Evolutionary conservation across 164 flowering plant species (phyloP).

Genomic region (Tetrastigma voinierianum): DNA sequence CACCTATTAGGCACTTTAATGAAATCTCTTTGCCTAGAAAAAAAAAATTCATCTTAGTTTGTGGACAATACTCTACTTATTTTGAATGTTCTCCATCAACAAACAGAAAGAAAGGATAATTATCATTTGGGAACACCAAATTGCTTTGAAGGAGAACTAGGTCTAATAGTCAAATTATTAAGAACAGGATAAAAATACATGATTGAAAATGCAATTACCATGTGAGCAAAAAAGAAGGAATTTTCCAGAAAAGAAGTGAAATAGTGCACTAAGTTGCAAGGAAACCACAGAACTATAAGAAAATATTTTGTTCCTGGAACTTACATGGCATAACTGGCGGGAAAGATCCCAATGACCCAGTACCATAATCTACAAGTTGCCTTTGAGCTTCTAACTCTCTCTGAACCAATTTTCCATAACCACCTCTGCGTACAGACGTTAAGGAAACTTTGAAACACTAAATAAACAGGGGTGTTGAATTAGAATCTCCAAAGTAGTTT

Average conservation of each 20-base stretch:
- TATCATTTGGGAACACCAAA: too few relatives aligned
- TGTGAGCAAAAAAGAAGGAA: background rate
- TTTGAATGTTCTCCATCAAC: too few relatives aligned
- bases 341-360: slow-evolving; percentile 79
- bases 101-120: too few relatives aligned
- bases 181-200: too few relatives aligned
- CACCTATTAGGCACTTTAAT: too few relatives aligned
- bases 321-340: slow-evolving; percentile 73
- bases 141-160: too few relatives aligned
- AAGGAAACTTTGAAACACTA: slow-evolving; percentile 29
- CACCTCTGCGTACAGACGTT: slow-evolving; percentile 85
- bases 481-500: too few relatives aligned
- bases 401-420: slow-evolving; percentile 96
- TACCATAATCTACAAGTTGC: slow-evolving; percentile 90
- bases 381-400: slow-evolving; percentile 90
- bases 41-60: too few relatives aligned
- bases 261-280: background rate
- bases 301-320: slow-evolving; percentile 21
- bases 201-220: too few relatives aligned
- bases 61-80: too few relatives aligned
- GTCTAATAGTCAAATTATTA: too few relatives aligned
- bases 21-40: too few relatives aligned
- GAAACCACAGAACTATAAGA: background rate
- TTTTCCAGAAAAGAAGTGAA: background rate
- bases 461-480: background rate